phyloP scores from a whole-genome alignment of 495 filamentous ascomycete species.

The Xylaria telfairii region DNA sequence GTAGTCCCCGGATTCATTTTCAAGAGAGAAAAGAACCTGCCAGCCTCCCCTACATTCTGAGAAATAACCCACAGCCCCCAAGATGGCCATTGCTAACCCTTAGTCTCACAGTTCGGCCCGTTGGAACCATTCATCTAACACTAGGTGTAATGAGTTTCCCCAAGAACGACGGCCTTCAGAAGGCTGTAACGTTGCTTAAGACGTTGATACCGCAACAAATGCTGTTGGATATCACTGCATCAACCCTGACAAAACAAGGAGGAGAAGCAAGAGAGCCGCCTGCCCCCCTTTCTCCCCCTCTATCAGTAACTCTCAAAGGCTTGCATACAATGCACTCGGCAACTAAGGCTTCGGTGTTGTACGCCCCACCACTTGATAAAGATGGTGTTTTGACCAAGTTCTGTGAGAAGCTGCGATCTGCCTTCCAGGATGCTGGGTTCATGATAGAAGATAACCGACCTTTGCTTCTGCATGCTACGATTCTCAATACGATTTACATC shows the following conservation, averaged over 20 bases:
- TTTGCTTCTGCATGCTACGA: slow-evolving; percentile 82
- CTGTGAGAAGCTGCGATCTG: slow-evolving; percentile 63
- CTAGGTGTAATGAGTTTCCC: slow-evolving; percentile 85
- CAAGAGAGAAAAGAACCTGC: too few species aligned
- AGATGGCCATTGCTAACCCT: background rate
- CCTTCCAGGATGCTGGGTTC: slow-evolving; percentile 68
- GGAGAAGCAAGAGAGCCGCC: slow-evolving; percentile 16
- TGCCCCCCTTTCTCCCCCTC: slow-evolving; percentile 2
- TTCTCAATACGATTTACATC: slow-evolving; percentile 87
- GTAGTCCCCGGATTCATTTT: background rate
- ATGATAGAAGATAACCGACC: slow-evolving; percentile 65
- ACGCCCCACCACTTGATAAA: slow-evolving; percentile 58
- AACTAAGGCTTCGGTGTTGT: slow-evolving; percentile 48
- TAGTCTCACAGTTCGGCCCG: slow-evolving; percentile 62
- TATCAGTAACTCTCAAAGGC: slow-evolving; percentile 53
- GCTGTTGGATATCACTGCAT: slow-evolving; percentile 42
- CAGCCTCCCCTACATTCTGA: background rate
- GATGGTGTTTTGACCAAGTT: slow-evolving; percentile 65
- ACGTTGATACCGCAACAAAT: slow-evolving; percentile 59
- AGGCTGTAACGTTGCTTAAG: slow-evolving; percentile 62
- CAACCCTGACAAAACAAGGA: slow-evolving; percentile 20
- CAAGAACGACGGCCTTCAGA: slow-evolving; percentile 59
- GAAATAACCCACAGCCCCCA: background rate
- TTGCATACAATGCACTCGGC: slow-evolving; percentile 55
- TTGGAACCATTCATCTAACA: slow-evolving; percentile 84